A percentile compares a stretch with the other conserved stretches of the same genome.
Evolutionary conservation across 768 basidiomycete species (phyloP).

Genomic region (Leucosporidium creatinivorum): DNA sequence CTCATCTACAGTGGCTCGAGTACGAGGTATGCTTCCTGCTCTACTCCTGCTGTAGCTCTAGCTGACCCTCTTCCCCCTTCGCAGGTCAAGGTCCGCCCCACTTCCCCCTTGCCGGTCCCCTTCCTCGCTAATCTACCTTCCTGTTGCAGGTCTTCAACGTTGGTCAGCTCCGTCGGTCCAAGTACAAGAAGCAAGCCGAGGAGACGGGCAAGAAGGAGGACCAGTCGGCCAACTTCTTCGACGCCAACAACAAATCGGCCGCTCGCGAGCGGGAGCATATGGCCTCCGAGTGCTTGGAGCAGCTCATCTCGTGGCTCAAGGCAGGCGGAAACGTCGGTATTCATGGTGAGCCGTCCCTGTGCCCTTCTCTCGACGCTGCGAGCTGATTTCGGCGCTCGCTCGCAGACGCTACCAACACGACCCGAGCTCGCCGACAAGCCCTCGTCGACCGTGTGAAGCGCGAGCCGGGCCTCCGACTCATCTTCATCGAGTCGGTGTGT

Average conservation of each 20-base stretch:
- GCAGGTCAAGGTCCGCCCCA: conserved; percentile 12
- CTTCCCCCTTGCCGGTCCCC: not conserved
- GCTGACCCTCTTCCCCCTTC: not conserved
- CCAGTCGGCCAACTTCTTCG: conserved; percentile 85
- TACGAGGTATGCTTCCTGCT: conserved; percentile 77
- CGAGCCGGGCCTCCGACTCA: conserved; percentile 77
- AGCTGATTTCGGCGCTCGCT: not conserved
- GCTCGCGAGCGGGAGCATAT: conserved; percentile 69
- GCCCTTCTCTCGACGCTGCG: not conserved
- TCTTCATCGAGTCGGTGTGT: conserved; percentile 93
- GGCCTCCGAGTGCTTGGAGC: conserved; percentile 85
- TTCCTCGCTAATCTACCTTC: not conserved
- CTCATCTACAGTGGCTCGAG: conserved; percentile 74
- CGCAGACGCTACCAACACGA: conserved; percentile 82
- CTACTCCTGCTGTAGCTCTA: not conserved
- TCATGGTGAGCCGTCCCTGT: conserved; percentile 57
- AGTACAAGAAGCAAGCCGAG: conserved; percentile 71
- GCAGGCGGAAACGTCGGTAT: conserved; percentile 92
- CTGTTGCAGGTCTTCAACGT: conserved; percentile 83
- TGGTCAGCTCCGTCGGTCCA: conserved; percentile 55
- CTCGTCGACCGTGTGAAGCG: conserved; percentile 74
- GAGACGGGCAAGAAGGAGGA: conserved; percentile 82
- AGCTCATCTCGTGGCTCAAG: conserved; percentile 89
- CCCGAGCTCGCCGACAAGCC: conserved; percentile 53
- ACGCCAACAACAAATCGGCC: conserved; percentile 71